These are phyloP conservation scores for Trichoderma gamsii DNA, from an alignment of 495 filamentous ascomycete genomes.

Conservation along the genomic window DNA sequence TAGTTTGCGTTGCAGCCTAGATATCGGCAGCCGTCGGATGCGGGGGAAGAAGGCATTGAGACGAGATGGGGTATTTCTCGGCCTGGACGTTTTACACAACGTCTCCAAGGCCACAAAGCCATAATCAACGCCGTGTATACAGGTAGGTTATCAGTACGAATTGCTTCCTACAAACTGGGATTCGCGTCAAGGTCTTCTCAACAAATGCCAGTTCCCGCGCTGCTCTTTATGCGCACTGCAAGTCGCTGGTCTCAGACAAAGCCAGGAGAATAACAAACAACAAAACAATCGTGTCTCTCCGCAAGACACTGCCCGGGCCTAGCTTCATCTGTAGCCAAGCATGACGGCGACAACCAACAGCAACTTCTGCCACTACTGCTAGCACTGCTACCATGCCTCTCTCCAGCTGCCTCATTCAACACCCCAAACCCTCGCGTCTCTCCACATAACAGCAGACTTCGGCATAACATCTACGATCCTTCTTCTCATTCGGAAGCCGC, in stretches of 20 bases:
- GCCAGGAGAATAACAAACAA: not conserved
- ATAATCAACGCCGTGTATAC: not conserved
- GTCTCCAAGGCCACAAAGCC: not conserved
- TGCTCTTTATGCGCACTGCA: not conserved
- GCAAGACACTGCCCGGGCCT: not conserved
- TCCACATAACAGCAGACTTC: not conserved
- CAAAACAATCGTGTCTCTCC: not conserved
- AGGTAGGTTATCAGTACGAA: not conserved
- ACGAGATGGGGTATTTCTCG: not conserved
- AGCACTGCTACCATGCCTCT: not conserved
- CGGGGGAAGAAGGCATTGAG: not conserved
- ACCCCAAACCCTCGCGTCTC: not conserved
- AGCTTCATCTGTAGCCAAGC: not conserved
- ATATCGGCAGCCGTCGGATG: not conserved
- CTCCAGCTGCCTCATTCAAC: constrained; percentile 9
- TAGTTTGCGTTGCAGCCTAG: too few relatives aligned
- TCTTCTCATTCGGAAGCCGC: not conserved
- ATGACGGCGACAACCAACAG: not conserved
- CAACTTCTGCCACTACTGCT: not conserved
- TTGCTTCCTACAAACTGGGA: not conserved
- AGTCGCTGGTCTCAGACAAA: not conserved
- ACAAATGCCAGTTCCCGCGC: not conserved
- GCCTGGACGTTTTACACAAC: not conserved
- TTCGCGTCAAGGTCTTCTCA: not conserved
- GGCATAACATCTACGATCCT: not conserved